These are phyloP conservation scores for Backusella australiensis DNA, from an alignment of 192 early-diverging fungal species.

Conservation along the genomic window DNA sequence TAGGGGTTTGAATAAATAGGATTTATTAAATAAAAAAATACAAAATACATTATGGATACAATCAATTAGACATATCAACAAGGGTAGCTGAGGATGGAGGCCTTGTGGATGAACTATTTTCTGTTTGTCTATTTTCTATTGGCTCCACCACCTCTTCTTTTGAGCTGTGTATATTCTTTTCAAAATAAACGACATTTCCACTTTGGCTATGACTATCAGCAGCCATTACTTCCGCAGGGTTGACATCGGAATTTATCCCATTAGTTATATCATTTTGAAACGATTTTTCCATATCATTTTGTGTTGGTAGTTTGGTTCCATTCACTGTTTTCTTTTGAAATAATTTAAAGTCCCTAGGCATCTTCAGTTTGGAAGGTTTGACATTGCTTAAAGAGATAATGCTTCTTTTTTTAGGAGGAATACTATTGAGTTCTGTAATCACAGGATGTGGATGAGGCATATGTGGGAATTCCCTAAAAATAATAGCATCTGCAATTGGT, in stretches of 20 bases:
- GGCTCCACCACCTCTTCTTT: neutral
- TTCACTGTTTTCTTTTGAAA: neutral
- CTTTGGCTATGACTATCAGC: neutral
- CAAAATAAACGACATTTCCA: neutral
- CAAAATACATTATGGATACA: neutral
- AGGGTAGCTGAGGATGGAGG: neutral
- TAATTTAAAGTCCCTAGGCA: neutral
- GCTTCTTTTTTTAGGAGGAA: conserved; percentile 1
- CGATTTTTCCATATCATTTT: neutral
- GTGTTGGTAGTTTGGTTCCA: neutral
- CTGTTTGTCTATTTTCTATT: neutral
- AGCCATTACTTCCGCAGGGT: neutral
- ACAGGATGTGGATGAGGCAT: neutral
- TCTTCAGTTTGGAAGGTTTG: neutral
- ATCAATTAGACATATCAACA: neutral
- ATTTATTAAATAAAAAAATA: neutral
- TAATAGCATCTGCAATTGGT: neutral
- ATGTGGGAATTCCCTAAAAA: neutral
- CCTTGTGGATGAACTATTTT: neutral
- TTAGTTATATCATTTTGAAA: neutral
- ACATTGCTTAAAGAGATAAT: neutral
- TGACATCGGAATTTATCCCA: neutral
- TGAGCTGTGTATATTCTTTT: neutral
- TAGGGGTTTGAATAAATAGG: neutral
- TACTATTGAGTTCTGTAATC: neutral